Conservation (phyloP, 2,329 filamentous ascomycete species). For the Fonsecaea nubica region DNA sequence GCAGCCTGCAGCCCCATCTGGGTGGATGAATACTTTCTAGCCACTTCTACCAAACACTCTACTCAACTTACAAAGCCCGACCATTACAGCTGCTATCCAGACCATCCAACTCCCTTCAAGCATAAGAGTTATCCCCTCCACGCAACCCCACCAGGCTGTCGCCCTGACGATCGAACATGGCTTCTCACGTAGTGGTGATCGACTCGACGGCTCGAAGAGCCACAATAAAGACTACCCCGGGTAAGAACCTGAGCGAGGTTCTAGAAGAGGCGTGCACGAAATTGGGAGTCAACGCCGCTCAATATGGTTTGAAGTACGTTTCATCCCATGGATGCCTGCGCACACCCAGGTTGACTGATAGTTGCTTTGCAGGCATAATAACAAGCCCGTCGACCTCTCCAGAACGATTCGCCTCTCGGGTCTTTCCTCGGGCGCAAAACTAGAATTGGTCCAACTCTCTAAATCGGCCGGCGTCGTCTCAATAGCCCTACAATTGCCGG, state of each 20-base stretch:
- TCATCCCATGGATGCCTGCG: background rate
- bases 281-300: conserved; percentile 73
- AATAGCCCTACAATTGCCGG: conserved; percentile 84
- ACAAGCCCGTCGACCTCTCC: conserved; percentile 85
- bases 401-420: conserved; percentile 82
- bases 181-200: conserved; percentile 86
- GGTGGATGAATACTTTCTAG: background rate
- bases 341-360: background rate
- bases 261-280: conserved; percentile 86
- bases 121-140: background rate
- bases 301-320: conserved; percentile 79
- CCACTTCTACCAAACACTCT: background rate
- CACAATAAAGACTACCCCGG: conserved; percentile 81
- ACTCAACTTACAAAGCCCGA: background rate
- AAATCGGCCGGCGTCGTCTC: conserved; percentile 84
- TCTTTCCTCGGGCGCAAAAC: conserved; percentile 82
- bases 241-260: conserved; percentile 82
- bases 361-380: conserved; percentile 67
- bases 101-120: background rate
- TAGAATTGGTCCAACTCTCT: conserved; percentile 87
- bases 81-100: background rate
- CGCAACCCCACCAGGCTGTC: conserved; percentile 22
- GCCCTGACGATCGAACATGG: conserved; percentile 63
- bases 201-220: conserved; percentile 78
- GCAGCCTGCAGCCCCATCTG: background rate